phyloP scores from a whole-genome alignment of 768 basidiomycete species.

The Krasilnikovozyma curviuscula region DNA sequence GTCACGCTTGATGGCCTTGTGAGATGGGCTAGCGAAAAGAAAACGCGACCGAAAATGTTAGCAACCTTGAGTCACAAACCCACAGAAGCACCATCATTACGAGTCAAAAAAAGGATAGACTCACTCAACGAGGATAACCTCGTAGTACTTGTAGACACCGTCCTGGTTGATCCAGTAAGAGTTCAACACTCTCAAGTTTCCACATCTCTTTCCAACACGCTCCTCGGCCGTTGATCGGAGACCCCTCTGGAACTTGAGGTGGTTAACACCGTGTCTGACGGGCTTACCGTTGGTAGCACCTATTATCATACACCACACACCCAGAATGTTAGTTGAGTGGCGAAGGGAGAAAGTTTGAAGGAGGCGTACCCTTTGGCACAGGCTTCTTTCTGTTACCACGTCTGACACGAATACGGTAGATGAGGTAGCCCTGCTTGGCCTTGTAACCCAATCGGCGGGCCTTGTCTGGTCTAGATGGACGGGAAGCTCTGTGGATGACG shows the following conservation, averaged over 20 bases:
- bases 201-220: slow-evolving; percentile 88
- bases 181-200: slow-evolving; percentile 87
- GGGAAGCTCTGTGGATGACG: slow-evolving; percentile 92
- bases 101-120: slow-evolving; percentile 21
- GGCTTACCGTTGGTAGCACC: slow-evolving; percentile 98
- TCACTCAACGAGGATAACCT: slow-evolving; percentile 95
- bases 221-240: slow-evolving; percentile 89
- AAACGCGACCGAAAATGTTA: slow-evolving; percentile 14
- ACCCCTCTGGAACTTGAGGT: slow-evolving; percentile 91
- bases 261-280: slow-evolving; percentile 97
- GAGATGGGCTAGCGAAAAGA: slow-evolving; percentile 26
- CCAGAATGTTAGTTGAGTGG: background rate
- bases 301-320: too few species aligned
- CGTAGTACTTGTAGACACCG: slow-evolving; percentile 49
- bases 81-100: too few species aligned
- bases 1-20: slow-evolving; percentile 66
- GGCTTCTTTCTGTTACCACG: slow-evolving; percentile 99
- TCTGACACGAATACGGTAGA: slow-evolving; percentile 94
- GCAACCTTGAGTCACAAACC: background rate
- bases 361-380: slow-evolving; percentile 66
- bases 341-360: background rate
- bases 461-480: slow-evolving; percentile 97
- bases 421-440: slow-evolving; percentile 97
- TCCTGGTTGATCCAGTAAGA: slow-evolving; percentile 58
- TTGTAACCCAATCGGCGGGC: slow-evolving; percentile 97